Percentiles rank a stretch among this genome's conserved stretches.
Conservation (phyloP, 1,139 yeast species). For the Nakaseomyces glabratus region DNA sequence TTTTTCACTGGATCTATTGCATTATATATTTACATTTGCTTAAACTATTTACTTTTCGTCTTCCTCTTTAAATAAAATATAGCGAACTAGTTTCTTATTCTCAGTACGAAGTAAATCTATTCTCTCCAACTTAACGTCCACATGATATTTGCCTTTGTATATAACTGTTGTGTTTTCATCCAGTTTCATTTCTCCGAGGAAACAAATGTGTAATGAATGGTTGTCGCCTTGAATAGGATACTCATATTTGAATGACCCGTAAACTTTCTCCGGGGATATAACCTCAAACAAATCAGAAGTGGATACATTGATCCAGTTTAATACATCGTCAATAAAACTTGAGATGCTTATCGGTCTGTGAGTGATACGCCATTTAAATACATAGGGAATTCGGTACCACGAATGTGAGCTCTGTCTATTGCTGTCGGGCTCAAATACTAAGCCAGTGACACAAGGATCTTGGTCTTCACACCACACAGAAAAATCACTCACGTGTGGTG, state of each 20-base stretch:
- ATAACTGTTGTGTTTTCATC: conserved; percentile 19
- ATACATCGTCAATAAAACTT: conserved; percentile 13
- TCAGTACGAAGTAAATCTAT: conserved; percentile 25
- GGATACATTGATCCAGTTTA: conserved; percentile 18
- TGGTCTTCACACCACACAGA: conserved; percentile 29
- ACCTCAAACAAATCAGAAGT: conserved; percentile 22
- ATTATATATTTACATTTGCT: too few relatives aligned
- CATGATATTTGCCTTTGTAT: conserved; percentile 28
- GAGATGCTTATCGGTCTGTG: conserved; percentile 20
- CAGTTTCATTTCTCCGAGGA: conserved; percentile 25
- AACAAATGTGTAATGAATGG: conserved; percentile 27
- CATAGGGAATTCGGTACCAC: conserved; percentile 24
- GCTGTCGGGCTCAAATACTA: conserved; percentile 15
- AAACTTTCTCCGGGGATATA: conserved; percentile 21
- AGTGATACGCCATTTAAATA: conserved; percentile 24
- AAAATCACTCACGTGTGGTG: conserved; percentile 18
- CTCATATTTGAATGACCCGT: conserved; percentile 27
- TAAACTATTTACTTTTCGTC: not conserved
- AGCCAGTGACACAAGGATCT: conserved; percentile 26
- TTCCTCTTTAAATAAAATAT: conserved; percentile 22
- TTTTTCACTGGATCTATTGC: too few relatives aligned
- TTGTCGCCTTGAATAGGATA: conserved; percentile 23
- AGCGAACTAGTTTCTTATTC: conserved; percentile 22
- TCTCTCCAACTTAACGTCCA: conserved; percentile 25
- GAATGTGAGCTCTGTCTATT: conserved; percentile 11